A percentile compares a stretch with the other conserved stretches of the same genome.
These are phyloP conservation scores for Fistulinella cinereoalba DNA, from an alignment of 1,284 basidiomycete species.

Conservation along the genomic window DNA sequence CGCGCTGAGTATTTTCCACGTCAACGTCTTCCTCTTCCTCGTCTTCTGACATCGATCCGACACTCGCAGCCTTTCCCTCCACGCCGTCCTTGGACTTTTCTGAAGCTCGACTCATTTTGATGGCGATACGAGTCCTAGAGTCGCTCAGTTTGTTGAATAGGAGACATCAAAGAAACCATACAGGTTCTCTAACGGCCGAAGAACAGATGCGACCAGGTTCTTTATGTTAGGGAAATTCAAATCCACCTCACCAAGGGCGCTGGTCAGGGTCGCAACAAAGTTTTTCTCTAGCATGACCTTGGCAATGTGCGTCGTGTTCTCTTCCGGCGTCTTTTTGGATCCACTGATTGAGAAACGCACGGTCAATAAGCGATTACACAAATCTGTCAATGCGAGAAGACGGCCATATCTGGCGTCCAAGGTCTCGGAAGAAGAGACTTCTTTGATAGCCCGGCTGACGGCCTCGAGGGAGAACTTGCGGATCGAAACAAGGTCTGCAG, in stretches of 20 bases:
- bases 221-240: constrained; percentile 94
- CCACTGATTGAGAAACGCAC: constrained; percentile 63
- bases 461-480: constrained; percentile 91
- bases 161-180: constrained; percentile 40
- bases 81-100: constrained; percentile 64
- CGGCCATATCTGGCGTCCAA: constrained; percentile 85
- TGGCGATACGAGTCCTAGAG: constrained; percentile 86
- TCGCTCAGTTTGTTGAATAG: neutral
- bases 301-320: constrained; percentile 86
- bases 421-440: constrained; percentile 63
- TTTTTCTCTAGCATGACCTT: constrained; percentile 99
- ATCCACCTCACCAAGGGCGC: constrained; percentile 89
- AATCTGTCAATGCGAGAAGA: constrained; percentile 82
- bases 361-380: constrained; percentile 86
- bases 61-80: constrained; percentile 52
- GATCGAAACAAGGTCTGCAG: constrained; percentile 76
- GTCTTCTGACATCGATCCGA: constrained; percentile 60
- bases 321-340: constrained; percentile 69
- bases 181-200: constrained; percentile 90
- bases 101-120: constrained; percentile 89
- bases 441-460: constrained; percentile 85
- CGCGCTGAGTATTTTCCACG: constrained; percentile 46
- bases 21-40: constrained; percentile 61
- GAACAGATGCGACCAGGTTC: constrained; percentile 78
- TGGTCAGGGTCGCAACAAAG: constrained; percentile 88